Evolutionary conservation across 2,329 filamentous ascomycete species (phyloP), one percentile per base, ranked within the genome.

Genomic region (Zymoseptoria passerinii): DNA sequence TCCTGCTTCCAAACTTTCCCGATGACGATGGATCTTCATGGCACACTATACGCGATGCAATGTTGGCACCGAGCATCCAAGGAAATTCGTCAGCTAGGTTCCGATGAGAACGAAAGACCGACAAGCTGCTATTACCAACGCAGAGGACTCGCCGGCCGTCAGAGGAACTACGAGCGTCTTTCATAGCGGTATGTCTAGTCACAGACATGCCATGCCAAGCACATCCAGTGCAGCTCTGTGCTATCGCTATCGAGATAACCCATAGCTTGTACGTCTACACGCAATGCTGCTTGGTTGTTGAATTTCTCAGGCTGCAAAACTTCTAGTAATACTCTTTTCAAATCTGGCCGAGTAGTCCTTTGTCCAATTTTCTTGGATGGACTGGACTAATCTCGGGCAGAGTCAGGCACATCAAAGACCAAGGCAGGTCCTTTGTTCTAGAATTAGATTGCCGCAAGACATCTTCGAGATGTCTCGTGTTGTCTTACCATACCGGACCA

Each of bases 1-100:
- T 84, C 84, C 85, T 90, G 90, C 87, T 81, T 75, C 95, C 89
- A 96, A 44, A n/a, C 50, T 28, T 7, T 8, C 7, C 3, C 49
- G 5, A 20, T n/a, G 23, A 20, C 4, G 19, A 50, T 50, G 4
- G 13, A 20, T 20, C n/a, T 27, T 16, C 23, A 50, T n/a, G 19
- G 49, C 7, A 44, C 16, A 13, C 13, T 7, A 44, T 16, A 44
- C 35, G n/a, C 35, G 13, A 44, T 16, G 35, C 35, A 44, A 44
- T 44, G 13, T 16, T 13, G 35, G 10, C 13, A n/a, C 2, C 13
- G 35, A 4, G 13, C 35, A 44, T n/a, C 23, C 13, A 44, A 44
- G 35, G 7, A 44, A n/a, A 5, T 4, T 44, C 35, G 3, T 44
- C 16, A 13, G 35, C 7, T 16, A 13, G 35, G n/a, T 44, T 9